phyloP scores from a whole-genome alignment of 2,329 filamentous ascomycete species.

The Diplodia intermedia region DNA sequence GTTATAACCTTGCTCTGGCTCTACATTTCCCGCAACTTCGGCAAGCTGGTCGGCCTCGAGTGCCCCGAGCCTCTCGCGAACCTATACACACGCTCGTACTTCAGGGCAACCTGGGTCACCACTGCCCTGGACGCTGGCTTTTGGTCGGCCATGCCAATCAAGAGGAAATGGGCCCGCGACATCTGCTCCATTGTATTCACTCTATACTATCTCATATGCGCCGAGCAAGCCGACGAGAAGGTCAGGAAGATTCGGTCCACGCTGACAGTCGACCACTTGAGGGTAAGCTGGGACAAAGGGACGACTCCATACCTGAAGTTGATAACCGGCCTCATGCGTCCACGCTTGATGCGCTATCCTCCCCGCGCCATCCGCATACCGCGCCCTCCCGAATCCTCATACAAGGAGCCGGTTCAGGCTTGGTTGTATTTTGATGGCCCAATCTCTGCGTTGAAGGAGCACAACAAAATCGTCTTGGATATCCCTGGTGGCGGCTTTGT shows the following conservation, averaged over 20 bases:
- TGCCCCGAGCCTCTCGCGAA: conserved; percentile 93
- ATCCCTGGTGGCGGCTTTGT: conserved; percentile 95
- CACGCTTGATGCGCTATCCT: conserved; percentile 79
- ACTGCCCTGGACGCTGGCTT: conserved; percentile 96
- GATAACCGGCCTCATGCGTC: conserved; percentile 74
- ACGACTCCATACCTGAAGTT: conserved; percentile 84
- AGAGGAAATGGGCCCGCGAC: conserved; percentile 79
- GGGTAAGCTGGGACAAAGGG: conserved; percentile 94
- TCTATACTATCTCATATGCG: conserved; percentile 87
- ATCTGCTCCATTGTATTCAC: conserved; percentile 84
- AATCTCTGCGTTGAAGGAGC: conserved; percentile 74
- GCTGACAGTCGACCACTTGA: conserved; percentile 87
- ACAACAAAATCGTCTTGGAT: conserved; percentile 82
- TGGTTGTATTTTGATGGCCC: conserved; percentile 97
- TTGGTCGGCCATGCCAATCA: conserved; percentile 97
- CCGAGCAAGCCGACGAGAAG: conserved; percentile 95
- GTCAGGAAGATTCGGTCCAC: conserved; percentile 87
- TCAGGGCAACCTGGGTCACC: conserved; percentile 94
- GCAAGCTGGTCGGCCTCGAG: conserved; percentile 87
- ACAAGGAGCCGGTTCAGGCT: conserved; percentile 79
- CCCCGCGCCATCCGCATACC: conserved; percentile 85
- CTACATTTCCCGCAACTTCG: conserved; percentile 91
- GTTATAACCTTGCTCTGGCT: conserved; percentile 88
- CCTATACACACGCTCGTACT: conserved; percentile 90
- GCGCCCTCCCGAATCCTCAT: conserved; percentile 78